Base-by-base conservation (phyloP, 2,329 filamentous ascomycete genomes). In the Aspergillus sp. region DNA sequence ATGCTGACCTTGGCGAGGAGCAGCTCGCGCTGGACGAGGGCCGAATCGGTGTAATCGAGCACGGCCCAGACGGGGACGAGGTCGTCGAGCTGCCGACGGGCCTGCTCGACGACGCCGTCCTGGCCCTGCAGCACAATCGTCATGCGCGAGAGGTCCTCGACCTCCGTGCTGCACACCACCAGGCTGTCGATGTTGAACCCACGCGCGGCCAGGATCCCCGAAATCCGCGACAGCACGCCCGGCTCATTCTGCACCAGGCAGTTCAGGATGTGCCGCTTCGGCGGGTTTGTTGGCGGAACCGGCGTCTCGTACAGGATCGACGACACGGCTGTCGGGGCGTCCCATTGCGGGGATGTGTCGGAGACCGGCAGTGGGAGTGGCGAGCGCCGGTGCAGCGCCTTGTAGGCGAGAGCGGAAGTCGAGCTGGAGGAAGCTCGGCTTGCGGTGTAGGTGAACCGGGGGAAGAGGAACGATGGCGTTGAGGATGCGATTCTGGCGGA, bases 171-270 rank as follows among this genome's bases (percentile, higher is more conserved):
- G 71, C 91, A 98, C 40, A 98, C 91, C 34, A 98, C 91, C 43
- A 98, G 71, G 34, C 84, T 93, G 72, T 98, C 91, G 53, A 98
- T 98, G 70, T 98, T 98, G 78, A 98, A 98, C 45, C 91, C 91
- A 37, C 91, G 78, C 26, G 91, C 91, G 8, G 91, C 91, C 20
- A 98, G 72, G 55, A 98, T 96, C 34, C 91, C 91, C 1, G 91
- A 96, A 7, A 98, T 85, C 39, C 91, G 86, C 32, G 89, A 96
- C 37, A 98, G 72, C 36, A 98, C 91, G 67, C 91, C 91, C 8
- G 91, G 91, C 69, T 98, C 91, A 67, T 98, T 98, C 66, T 98
- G 91, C 40, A 98, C 91, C 41, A 98, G 75, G 61, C 91, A 98
- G 68, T 98, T 98, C 64, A 98, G 80, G 56, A 98, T 77, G 65